Evolutionary conservation across 164 flowering plant genomes (phyloP), one percentile per base, ranked within the genome.

Genomic region (Hamamelis virginiana): DNA sequence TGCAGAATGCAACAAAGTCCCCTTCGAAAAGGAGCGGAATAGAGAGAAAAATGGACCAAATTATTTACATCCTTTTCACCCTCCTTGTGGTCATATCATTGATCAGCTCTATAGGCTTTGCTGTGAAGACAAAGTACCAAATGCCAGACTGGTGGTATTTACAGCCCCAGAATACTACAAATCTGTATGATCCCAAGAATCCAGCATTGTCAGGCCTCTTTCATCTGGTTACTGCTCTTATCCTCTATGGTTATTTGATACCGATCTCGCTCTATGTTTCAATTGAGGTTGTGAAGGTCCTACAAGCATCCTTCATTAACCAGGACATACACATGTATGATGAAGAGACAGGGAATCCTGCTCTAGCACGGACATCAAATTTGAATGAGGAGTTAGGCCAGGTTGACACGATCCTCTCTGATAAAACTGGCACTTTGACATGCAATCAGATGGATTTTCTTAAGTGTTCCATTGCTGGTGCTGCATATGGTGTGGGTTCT

Each of bases 381-480:
- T 81, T 93, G 76, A 93, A 93, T 69, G 98, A 93, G 83, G 98
- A 93, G 79, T 82, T 93, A 71, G 98, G 98, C n/a, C 97, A 91
- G 79, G 97, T 93, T 21, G 94, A 91, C 69, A 93, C 92, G 9
- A 91, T 93, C 73, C 90, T 91, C 22, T 88, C 98, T 53, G 97
- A 93, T 80, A 93, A 93, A 85, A 94, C 98, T 18, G 98, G 98
- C 28, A 94, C 98, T 48, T 80, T 94, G 66, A 94, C 98, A 22
- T 90, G 98, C 80, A 95, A 95, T 71, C 97, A 95, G 79, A 95
- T 95, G 98, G 97, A 92, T 63, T 95, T 92, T 74, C 77, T 88
- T 4, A 95, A 92, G 82, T 92, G 98, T 75, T 91, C 94, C 45
- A 91, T 95, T 82, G 97, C 92, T 26, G 98, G 98, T 9, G 78